Evolutionary conservation across 208 protist species (phyloP).

Genomic region (Trypanosoma conorhini): DNA sequence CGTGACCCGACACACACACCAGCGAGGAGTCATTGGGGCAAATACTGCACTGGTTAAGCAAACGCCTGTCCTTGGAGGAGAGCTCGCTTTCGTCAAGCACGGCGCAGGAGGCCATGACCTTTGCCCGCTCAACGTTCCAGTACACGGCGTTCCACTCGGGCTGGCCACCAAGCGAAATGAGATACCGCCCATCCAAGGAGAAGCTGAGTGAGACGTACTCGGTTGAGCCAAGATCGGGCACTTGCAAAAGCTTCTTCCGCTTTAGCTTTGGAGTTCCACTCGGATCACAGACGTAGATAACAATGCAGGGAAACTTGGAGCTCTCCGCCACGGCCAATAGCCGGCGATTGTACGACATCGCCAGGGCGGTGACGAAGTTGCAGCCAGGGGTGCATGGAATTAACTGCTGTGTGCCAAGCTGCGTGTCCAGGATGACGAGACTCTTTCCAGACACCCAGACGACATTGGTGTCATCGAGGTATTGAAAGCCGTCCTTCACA

Average conservation of each 20-base stretch:
- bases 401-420: slow-evolving; percentile 91
- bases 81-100: slow-evolving; percentile 51
- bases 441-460: slow-evolving; percentile 93
- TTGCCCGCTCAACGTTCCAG: slow-evolving; percentile 92
- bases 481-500: slow-evolving; percentile 93
- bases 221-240: slow-evolving; percentile 79
- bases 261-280: slow-evolving; percentile 73
- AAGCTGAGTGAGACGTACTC: slow-evolving; percentile 93
- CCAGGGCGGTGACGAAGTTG: slow-evolving; percentile 91
- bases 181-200: slow-evolving; percentile 86
- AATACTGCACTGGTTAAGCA: slow-evolving; percentile 93
- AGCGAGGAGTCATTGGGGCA: slow-evolving; percentile 84
- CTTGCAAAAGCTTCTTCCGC: slow-evolving; percentile 80
- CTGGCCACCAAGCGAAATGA: slow-evolving; percentile 87
- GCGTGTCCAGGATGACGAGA: slow-evolving; percentile 92
- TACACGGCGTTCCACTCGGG: slow-evolving; percentile 94
- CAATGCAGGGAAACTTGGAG: slow-evolving; percentile 74
- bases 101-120: slow-evolving; percentile 71
- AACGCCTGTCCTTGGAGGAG: slow-evolving; percentile 39
- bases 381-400: slow-evolving; percentile 84
- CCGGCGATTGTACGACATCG: slow-evolving; percentile 89
- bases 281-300: slow-evolving; percentile 92
- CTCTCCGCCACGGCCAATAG: slow-evolving; percentile 94
- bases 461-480: slow-evolving; percentile 93
- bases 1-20: slow-evolving; percentile 93